A percentile compares a stretch with the other conserved stretches of the same genome.
phyloP scores from a whole-genome alignment of 2,329 filamentous ascomycete species.

The Beauveria bassiana region DNA sequence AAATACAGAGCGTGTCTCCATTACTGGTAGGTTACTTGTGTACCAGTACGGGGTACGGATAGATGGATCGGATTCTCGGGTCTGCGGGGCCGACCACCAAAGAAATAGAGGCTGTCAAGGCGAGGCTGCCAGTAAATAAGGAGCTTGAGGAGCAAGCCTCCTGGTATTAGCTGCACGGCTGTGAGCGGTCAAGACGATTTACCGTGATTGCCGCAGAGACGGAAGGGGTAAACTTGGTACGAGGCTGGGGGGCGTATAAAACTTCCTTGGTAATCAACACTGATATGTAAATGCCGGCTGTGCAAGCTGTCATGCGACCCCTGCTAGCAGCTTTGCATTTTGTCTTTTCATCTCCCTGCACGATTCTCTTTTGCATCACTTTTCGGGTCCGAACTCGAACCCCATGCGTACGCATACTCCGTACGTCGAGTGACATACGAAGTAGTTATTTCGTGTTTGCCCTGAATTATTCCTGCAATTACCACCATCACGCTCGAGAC shows the following conservation, averaged over 20 bases:
- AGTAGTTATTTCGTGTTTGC: background rate
- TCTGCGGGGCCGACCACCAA: background rate
- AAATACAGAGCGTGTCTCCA: background rate
- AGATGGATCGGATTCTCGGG: background rate
- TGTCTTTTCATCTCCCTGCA: background rate
- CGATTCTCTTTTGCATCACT: background rate
- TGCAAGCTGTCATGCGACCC: background rate
- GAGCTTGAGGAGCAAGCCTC: background rate
- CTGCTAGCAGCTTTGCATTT: background rate
- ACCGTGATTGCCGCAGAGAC: background rate
- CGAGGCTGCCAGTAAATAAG: background rate
- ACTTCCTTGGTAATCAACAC: background rate
- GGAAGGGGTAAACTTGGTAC: background rate
- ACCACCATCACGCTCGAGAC: background rate
- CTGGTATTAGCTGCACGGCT: background rate
- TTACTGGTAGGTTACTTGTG: background rate
- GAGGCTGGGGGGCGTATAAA: background rate
- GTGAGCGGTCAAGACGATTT: background rate
- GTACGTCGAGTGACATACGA: background rate
- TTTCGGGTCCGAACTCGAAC: background rate
- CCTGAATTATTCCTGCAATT: conserved; percentile 3
- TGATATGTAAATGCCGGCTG: background rate
- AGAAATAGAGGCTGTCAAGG: background rate
- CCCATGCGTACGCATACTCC: background rate
- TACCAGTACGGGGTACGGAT: too few species aligned